Base-by-base conservation (phyloP, 2,329 filamentous ascomycete genomes). In the Aspergillus proliferans region DNA sequence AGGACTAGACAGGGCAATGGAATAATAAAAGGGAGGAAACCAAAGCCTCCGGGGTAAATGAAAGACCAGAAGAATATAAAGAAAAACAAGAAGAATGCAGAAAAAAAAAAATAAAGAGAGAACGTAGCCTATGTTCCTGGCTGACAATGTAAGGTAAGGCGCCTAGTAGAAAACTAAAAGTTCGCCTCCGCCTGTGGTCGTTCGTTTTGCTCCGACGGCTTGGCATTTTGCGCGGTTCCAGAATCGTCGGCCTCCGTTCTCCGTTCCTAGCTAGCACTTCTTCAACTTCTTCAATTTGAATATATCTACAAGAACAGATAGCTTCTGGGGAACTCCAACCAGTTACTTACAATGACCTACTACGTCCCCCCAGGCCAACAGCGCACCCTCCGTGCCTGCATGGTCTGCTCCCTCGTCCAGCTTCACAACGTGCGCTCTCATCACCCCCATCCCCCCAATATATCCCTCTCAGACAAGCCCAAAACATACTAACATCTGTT, bases 391-490 rank as follows among this genome's bases (percentile, higher is more conserved):
- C 91, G 93, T 72, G 93, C 93, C 64, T 98, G 93, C 78, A 96
- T 98, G 90, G 89, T 97, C 60, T 98, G 93, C 82, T 92, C 89
- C 47, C 87, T 97, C 66, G 88, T 97, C 57, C 89, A 92, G 77
- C 85, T 87, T 52, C 83, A 85, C 64, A 79, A 78, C 58, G 87
- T 90, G 75, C 59, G 80, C 26, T 28, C 15, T 1, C 15, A 15
- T 10, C 10, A 12, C 26, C 26, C 26, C 26, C 10, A 30, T 18
- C 10, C 18, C n/a, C n/a, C 36, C 10, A n/a, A 15, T 9, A 30
- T 30, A 30, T 9, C 26, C 10, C 7, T 30, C 26, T 12, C 26
- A 30, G 5, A 30, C 26, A 12, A 12, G 26, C 8, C 10, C 26
- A 40, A 30, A 12, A 7, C 26, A 30, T 12, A 15, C 28, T 21